Base-by-base conservation (phyloP, 202 grass and related monocot species). In the Cymbopogon flexuosus region DNA sequence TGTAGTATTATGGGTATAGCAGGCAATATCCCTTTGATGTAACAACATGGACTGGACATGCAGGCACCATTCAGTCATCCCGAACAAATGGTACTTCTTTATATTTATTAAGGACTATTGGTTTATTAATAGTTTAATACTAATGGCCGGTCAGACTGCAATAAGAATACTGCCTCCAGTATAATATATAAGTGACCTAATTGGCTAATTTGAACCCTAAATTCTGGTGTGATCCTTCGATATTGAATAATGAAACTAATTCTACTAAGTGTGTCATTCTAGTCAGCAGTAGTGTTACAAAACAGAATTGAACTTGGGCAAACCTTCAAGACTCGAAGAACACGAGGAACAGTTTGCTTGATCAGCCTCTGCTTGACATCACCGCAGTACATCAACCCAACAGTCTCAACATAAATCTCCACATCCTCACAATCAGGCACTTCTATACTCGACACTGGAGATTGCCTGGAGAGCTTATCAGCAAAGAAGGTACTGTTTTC, bases 361-460 rank as follows among this genome's bases (percentile, higher is more conserved):
- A 97, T 87, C 67, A 97, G 70, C 62, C 89, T 90, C 45, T 89
- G 88, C 77, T 84, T 97, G 62, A 90, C 87, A 88, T 94, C 86
- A 79, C 67, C 86, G 75, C 86, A 92, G 65, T 97, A 97, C 91
- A 97, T 97, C 89, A 97, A 82, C 18, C 94, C 91, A 72, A 94
- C 88, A 21, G 91, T 92, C 75, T 94, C 94, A 47, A 94, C 89
- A 81, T 84, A 94, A 41, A 94, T 97, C 79, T 97, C 94, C 45
- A 97, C 91, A 82, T 97, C 94, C 47, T 97, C 94, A 82, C 91
- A 97, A 74, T 94, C 91, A 51, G 81, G n/a, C 18, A 94, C 85
- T 57, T 97, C 91, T 39, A 97, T 57, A 41, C 57, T 87, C 2
- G 85, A 84, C 10, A 85, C 40, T 29, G 87, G 85, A 80, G 91